Base-by-base conservation (phyloP, 495 filamentous ascomycete species). In the Tuber microsphaerosporum region DNA sequence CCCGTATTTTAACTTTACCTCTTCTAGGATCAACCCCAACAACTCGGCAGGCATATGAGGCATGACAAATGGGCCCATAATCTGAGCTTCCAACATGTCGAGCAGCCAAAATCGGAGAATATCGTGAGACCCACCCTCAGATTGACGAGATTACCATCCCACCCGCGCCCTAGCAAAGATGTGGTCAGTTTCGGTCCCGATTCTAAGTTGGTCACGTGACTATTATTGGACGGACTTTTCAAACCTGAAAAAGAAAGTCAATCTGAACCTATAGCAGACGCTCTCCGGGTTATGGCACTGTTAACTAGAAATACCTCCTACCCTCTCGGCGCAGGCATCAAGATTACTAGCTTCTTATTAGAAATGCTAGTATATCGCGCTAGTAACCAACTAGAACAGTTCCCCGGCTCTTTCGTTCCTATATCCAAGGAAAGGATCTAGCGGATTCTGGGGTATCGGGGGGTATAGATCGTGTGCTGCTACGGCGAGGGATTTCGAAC, bases 1-100 rank as follows among this genome's bases (percentile, higher is more conserved):
- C n/a, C 9, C 44, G 20, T 44, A 72, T 71, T 61, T 20, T 45
- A 68, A 72, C 74, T 75, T 75, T 68, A 72, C 74, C 70, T 75
- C 46, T 68, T 75, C 74, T 45, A 75, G 37, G 65, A 75, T 72
- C 46, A 72, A 31, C 26, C 44, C 46, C 70, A 75, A 17, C 37
- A 75, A 65, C 39, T 72, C 70, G 37, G 70, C 46, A 17, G 74
- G 74, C 16, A 75, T 56, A 45, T 45, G 74, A 45, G 37, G 34
- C 39, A 19, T 65, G 6, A 17, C n/a, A 65, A 65, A 31, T 10
- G 56, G 31, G 56, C 31, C 26, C 26, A 31, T 65, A 17, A 16
- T 17, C 12, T 26, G 4, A 65, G 22, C 56, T 31, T 12, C 56
- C 5, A n/a, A 17, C 56, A 31, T 65, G 56, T 65, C 56, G 9